These are phyloP conservation scores for Erysimum cheiri DNA, from an alignment of 441 rosid genomes.

Conservation along the genomic window DNA sequence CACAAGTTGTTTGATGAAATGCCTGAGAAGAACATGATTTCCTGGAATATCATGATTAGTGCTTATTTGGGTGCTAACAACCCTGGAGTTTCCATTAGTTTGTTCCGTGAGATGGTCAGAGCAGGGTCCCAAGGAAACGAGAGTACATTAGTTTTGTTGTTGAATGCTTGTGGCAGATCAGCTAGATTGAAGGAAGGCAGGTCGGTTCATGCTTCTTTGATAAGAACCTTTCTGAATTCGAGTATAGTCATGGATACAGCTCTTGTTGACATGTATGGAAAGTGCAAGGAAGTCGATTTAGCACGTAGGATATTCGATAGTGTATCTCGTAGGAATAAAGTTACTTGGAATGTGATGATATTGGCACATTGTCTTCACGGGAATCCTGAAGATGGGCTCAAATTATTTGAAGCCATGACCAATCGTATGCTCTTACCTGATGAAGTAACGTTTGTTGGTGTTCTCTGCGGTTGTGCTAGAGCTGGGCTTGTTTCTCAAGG, in stretches of 20 bases:
- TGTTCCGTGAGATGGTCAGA: conserved; percentile 54
- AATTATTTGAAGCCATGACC: conserved; percentile 48
- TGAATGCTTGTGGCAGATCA: conserved; percentile 60
- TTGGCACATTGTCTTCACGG: conserved; percentile 68
- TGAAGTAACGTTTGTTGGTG: conserved; percentile 55
- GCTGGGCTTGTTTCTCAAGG: conserved; percentile 49
- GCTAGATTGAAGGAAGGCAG: conserved; percentile 61
- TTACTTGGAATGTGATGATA: conserved; percentile 70
- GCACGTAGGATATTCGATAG: conserved; percentile 53
- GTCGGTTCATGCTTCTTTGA: conserved; percentile 57
- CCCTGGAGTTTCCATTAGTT: conserved; percentile 56
- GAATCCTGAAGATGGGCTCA: conserved; percentile 53
- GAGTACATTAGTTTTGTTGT: conserved; percentile 44
- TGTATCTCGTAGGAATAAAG: conserved; percentile 44
- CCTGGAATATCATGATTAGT: conserved; percentile 61
- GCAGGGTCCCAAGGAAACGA: conserved; percentile 44
- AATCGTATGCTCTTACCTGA: conserved; percentile 41
- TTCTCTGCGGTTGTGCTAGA: conserved; percentile 62
- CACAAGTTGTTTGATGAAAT: conserved; percentile 53
- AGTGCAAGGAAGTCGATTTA: conserved; percentile 52
- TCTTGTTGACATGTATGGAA: conserved; percentile 59
- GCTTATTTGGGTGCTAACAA: conserved; percentile 53
- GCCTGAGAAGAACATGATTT: conserved; percentile 48
- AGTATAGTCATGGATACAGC: conserved; percentile 51
- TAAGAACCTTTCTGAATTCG: conserved; percentile 41